These are phyloP conservation scores for Pyrenula aspistea DNA, from an alignment of 495 filamentous ascomycete genomes.

Conservation along the genomic window DNA sequence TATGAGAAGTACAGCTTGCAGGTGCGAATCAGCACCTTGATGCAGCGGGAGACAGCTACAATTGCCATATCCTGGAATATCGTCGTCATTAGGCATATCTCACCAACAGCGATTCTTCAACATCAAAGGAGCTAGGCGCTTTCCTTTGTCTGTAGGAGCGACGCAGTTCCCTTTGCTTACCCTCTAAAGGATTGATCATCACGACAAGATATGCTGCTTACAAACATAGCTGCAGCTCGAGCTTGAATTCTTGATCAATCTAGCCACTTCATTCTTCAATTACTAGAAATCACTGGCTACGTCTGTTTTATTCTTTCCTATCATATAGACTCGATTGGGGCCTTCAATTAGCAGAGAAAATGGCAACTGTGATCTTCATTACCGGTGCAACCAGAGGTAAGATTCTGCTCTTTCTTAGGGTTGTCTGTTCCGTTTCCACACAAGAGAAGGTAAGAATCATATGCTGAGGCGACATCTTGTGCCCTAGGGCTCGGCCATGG, in stretches of 20 bases:
- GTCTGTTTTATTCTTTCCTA: neutral
- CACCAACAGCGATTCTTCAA: no score
- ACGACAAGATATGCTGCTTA: no score
- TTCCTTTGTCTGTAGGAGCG: no score
- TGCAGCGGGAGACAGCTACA: no score
- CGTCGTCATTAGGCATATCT: no score
- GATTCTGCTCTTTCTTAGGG: neutral
- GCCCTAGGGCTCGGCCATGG: constrained; percentile 33
- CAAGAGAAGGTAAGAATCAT: neutral
- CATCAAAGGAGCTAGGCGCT: no score
- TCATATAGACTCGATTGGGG: neutral
- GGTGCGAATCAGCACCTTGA: no score
- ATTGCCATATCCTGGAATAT: no score
- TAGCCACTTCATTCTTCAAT: neutral
- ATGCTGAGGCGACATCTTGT: neutral
- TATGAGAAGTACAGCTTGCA: no score
- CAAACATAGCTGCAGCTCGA: no score
- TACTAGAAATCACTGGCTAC: neutral
- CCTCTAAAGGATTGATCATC: no score
- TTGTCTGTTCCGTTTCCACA: neutral
- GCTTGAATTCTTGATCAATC: neutral
- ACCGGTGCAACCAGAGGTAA: neutral
- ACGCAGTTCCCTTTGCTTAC: no score
- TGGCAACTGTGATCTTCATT: neutral
- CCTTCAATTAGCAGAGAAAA: neutral